Evolutionary conservation across 2,329 filamentous ascomycete species (phyloP), one percentile per base, ranked within the genome.

Genomic region (Leptodontidium sp.): DNA sequence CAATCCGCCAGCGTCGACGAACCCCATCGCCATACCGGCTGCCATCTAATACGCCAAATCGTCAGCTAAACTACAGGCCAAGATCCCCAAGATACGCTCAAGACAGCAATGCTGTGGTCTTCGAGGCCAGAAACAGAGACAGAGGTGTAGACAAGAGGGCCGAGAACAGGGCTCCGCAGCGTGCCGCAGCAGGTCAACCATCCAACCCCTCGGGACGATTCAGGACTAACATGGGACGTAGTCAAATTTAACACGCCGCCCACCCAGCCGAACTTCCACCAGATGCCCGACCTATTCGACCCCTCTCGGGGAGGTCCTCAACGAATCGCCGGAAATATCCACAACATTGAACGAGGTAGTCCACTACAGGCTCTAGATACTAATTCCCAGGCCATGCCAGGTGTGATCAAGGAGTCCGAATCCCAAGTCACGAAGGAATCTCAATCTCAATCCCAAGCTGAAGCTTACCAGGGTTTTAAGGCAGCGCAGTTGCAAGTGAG

Each of bases 81-180:
- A 61, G 67, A 62, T 65, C 64, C 12, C 63, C 67, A 35, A 45
- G n/a, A 26, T 53, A 55, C 57, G 63, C 61, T 8, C 50, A 15
- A 38, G 61, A 49, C 14, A 72, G 68, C 26, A 70, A 65, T 47
- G 70, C 68, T 3, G 52, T 70, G 21, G 53, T 69, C 1, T 62
- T 64, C 12, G 64, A 69, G 17, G 55, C 64, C 14, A 24, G 57
- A 52, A n/a, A 49, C 3, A 40, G 38, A 11, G 11, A 11, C 38
- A 38, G 32, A 9, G n/a, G 29, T 17, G 24, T 8, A 40, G 53
- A 61, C 24, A 67, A 61, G 8, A 32, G 47, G 32, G 53, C 9
- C 15, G 32, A 58, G 53, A 58, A 58, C n/a, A 35, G 35, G 24
- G 53, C 29, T 38, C 17, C 53, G 12, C 50, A 29, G 11, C 53